Evolutionary conservation across 208 protist species (phyloP).

Genomic region (Porcisia hertigi): DNA sequence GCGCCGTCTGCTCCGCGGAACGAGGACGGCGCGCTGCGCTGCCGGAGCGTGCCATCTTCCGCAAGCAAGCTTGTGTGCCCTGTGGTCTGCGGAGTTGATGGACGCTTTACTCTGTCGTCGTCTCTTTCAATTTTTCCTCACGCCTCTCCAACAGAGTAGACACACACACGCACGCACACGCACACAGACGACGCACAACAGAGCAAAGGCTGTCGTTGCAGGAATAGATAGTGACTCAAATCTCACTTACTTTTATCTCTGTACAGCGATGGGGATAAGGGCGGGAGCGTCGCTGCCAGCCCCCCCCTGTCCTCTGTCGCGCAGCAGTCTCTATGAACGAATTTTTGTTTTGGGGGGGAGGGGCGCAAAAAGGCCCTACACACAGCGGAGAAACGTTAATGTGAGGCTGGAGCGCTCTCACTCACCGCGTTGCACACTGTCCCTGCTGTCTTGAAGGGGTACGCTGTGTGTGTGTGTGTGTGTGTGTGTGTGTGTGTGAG

Average conservation of each 20-base stretch:
- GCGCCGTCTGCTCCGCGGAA: conserved; percentile 83
- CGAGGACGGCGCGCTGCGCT: conserved; percentile 33
- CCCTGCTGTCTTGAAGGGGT: not conserved
- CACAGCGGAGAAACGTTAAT: too few species aligned
- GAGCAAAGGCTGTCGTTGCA: not conserved
- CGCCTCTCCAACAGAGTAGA: not conserved
- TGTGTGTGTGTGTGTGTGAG: not conserved
- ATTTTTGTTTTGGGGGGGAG: too few species aligned
- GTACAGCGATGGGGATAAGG: not conserved
- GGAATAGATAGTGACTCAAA: too few species aligned
- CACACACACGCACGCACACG: too few species aligned
- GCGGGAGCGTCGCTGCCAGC: not conserved
- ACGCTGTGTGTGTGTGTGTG: too few species aligned
- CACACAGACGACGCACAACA: not conserved
- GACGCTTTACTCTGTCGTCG: too few species aligned
- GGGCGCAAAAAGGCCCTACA: too few species aligned
- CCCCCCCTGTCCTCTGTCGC: not conserved
- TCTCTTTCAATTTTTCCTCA: not conserved
- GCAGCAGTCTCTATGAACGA: not conserved
- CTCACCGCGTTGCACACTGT: not conserved
- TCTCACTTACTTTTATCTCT: not conserved
- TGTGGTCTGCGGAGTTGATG: not conserved
- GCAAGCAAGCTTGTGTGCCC: not conserved
- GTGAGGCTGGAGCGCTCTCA: too few species aligned
- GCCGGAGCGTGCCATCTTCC: conserved; percentile 11